These are phyloP conservation scores for Dioscorea dumetorum DNA, from an alignment of 106 monocot species.

Conservation along the genomic window DNA sequence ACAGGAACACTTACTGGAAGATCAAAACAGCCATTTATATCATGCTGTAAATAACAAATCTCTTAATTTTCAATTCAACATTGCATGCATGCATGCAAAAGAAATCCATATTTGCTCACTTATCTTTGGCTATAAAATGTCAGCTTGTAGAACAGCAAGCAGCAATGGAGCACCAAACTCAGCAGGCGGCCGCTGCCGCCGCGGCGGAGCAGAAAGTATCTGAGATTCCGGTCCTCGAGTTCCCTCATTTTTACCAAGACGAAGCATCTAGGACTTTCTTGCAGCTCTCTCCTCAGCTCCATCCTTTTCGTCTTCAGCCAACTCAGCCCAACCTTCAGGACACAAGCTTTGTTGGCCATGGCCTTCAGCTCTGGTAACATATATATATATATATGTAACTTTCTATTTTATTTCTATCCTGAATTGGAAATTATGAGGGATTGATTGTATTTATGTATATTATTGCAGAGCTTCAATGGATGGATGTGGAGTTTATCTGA, in stretches of 20 bases:
- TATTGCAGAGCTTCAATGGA: too few species aligned
- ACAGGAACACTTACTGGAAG: slow-evolving; percentile 57
- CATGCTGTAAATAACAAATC: slow-evolving; percentile 20
- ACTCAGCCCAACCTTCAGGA: slow-evolving; percentile 63
- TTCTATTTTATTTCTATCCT: neutral
- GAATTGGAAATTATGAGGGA: too few species aligned
- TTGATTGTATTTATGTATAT: too few species aligned
- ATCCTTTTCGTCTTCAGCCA: slow-evolving; percentile 43
- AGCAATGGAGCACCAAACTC: slow-evolving; percentile 17
- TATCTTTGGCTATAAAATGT: neutral
- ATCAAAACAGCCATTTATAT: slow-evolving; percentile 41
- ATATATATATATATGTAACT: neutral
- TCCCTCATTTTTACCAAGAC: slow-evolving; percentile 15
- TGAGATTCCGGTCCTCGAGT: slow-evolving; percentile 21
- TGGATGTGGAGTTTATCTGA: too few species aligned
- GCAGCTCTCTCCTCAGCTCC: slow-evolving; percentile 37
- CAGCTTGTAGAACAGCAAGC: slow-evolving; percentile 16
- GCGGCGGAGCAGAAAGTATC: slow-evolving; percentile 15
- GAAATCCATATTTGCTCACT: neutral
- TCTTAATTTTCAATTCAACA: neutral
- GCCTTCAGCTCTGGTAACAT: slow-evolving; percentile 27
- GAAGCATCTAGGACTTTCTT: slow-evolving; percentile 21
- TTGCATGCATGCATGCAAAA: neutral
- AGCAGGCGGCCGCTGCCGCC: neutral
- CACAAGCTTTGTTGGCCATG: slow-evolving; percentile 21